Base-by-base conservation (phyloP, 164 flowering plant species). In the Magnolia kwangsiensis region DNA sequence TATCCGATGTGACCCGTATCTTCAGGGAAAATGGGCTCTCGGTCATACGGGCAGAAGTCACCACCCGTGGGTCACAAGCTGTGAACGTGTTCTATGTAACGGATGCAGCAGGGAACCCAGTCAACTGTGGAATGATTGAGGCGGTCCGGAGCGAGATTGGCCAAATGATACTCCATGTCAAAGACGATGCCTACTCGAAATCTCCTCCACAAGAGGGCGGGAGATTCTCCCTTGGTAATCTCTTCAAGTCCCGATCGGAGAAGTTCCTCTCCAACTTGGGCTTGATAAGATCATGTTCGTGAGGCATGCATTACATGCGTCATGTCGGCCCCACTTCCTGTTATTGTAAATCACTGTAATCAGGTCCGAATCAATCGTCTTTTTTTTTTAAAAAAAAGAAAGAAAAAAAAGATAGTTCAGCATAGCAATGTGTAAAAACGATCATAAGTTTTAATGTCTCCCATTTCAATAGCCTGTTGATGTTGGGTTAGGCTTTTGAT, bases 21-120 rank as follows among this genome's bases (percentile, higher is more conserved):
- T 96, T 94, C 63, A 86, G 99, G 82, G 99, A 96, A 79, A 91
- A 96, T 29, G 96, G 98, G 21, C 88, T 96, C 2, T 84, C 92
- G 4, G 97, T 96, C 11, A 87, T 90, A 58, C 89, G 89, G 70
- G 99, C 99, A 45, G 99, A 93, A 86, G 96, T 96, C 6, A 86
- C 94, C 11, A 96, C 98, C 31, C 82, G 90, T 73, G 97, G 91
- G 8, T 82, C 95, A 55, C 94, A 87, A 78, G 99, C 99, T 13
- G 85, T 91, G 67, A 94, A 96, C 70, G 84, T 76, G 9, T 96
- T 96, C 81, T 94, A 94, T 74, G 99, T 96, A 70, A 87, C 86
- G 0, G 97, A 92, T 85, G 84, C 91, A 27, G 88, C 97, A 0
- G 97, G 99, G 24, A 73, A 81, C 78, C 82, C 82, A 8, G 96